Evolutionary conservation across 2,329 filamentous ascomycete species (phyloP), one percentile per base, ranked within the genome.

Genomic region (Chalaropsis ovoidea): DNA sequence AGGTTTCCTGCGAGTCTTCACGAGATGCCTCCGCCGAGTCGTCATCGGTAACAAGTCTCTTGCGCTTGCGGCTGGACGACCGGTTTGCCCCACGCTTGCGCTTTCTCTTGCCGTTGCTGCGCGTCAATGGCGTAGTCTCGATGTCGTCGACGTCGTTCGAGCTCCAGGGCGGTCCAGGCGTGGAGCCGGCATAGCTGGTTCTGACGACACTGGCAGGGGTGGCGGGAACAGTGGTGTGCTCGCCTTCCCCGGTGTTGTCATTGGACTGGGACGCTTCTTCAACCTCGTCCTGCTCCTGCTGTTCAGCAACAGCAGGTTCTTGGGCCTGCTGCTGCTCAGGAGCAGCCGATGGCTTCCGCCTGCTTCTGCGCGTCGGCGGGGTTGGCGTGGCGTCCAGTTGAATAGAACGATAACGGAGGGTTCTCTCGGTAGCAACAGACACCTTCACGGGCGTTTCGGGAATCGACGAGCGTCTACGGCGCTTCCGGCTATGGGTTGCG

Each of bases 81-180:
- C 56, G 64, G 24, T 65, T 61, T 4, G n/a, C 35, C 17, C 52
- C 66, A 19, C 67, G 65, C 66, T 68, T 66, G 35, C 43, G 27
- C 49, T 54, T 65, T 24, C 61, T 24, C 52, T 67, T 67, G 31
- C 65, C 31, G 11, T 60, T 52, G 43, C 45, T 63, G 31, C 62
- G 62, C 13, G 62, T 62, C 39, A 52, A 45, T 6, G 47, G 61
- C 7, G 42, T 27, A 15, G 41, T 54, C 19, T 62, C 47, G 39
- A 56, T 41, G 11, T 62, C 31, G 13, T 56, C 43, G 15, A 31
- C 43, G 1, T 41, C 19, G 4, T 49, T 15, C 4, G 58, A 39
- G 54, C 13, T 19, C 17, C 17, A 17, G 35, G 35, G 22, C n/a
- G 47, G 49, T 6, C 63, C 19, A 2, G 49, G 63, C 11, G 63